These are phyloP conservation scores for Potentilla sterilis DNA, from an alignment of 306 rosid genomes.

Conservation along the genomic window DNA sequence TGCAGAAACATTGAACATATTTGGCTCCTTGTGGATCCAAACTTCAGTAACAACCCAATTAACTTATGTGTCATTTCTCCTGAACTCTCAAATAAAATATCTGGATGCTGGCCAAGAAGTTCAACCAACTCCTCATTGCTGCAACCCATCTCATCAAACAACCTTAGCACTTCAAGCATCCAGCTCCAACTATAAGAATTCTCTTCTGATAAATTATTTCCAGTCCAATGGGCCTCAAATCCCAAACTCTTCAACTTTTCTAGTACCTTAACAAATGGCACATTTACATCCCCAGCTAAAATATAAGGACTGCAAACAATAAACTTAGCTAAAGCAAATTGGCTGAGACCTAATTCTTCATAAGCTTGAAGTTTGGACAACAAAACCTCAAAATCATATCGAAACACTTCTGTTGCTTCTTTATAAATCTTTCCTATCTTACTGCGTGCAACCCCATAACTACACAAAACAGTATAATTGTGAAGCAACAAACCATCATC, in stretches of 20 bases:
- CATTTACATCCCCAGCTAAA: constrained; percentile 55
- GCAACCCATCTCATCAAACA: constrained; percentile 44
- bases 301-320: constrained; percentile 52
- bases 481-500: constrained; percentile 59
- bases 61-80: constrained; percentile 51
- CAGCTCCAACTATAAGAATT: constrained; percentile 57
- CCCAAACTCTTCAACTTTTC: constrained; percentile 48
- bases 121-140: constrained; percentile 40
- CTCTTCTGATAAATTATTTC: constrained; percentile 36
- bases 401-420: constrained; percentile 44
- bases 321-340: constrained; percentile 25
- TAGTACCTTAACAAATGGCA: constrained; percentile 47
- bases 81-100: constrained; percentile 58
- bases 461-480: constrained; percentile 49
- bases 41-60: constrained; percentile 56
- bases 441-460: constrained; percentile 59
- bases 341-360: constrained; percentile 47
- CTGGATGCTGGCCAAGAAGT: constrained; percentile 36
- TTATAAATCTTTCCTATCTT: constrained; percentile 60
- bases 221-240: constrained; percentile 48
- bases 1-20: constrained; percentile 44
- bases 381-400: constrained; percentile 47
- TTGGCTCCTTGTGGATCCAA: constrained; percentile 49
- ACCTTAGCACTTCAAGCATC: constrained; percentile 43
- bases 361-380: constrained; percentile 47